A percentile compares a stretch with the other conserved stretches of the same genome.
These are phyloP conservation scores for Phytopythium cucurbitacearum DNA, from an alignment of 352 stramenopile species.

Conservation along the genomic window DNA sequence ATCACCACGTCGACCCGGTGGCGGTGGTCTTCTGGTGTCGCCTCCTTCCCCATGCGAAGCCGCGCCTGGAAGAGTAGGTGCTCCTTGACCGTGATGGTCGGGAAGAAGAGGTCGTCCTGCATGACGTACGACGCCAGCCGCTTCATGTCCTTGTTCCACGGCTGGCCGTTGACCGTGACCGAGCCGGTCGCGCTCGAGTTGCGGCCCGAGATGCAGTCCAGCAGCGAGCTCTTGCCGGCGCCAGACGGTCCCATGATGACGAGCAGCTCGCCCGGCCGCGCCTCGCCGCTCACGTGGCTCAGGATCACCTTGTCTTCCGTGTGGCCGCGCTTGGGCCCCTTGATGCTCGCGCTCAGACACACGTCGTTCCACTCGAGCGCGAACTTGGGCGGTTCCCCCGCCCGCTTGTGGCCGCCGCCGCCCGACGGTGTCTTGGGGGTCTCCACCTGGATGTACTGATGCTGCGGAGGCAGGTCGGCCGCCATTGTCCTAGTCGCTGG, in stretches of 20 bases:
- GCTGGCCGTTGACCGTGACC: conserved; percentile 33
- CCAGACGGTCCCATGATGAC: conserved; percentile 62
- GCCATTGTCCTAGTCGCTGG: too few relatives aligned
- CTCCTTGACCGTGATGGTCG: conserved; percentile 76
- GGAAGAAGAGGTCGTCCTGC: conserved; percentile 90
- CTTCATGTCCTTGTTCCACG: conserved; percentile 32
- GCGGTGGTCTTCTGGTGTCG: conserved; percentile 16
- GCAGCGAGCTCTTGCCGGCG: conserved; percentile 47
- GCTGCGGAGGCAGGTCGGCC: neutral
- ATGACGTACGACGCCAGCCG: conserved; percentile 71
- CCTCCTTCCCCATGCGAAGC: conserved; percentile 48
- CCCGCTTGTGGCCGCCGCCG: neutral
- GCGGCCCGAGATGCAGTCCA: conserved; percentile 46
- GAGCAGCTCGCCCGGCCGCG: conserved; percentile 31
- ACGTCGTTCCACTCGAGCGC: conserved; percentile 33
- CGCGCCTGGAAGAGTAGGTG: conserved; percentile 79
- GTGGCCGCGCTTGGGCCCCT: conserved; percentile 16
- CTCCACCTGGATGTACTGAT: conserved; percentile 13
- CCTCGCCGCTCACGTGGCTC: conserved; percentile 32
- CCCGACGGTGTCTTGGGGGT: conserved; percentile 1
- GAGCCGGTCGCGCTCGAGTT: conserved; percentile 23
- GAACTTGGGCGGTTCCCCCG: conserved; percentile 2
- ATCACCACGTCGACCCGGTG: conserved; percentile 36
- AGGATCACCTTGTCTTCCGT: conserved; percentile 40
- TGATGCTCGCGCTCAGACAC: conserved; percentile 6